Conservation (phyloP, 202 grass and related monocot genomes). For the Schoenoplectus triqueter region DNA sequence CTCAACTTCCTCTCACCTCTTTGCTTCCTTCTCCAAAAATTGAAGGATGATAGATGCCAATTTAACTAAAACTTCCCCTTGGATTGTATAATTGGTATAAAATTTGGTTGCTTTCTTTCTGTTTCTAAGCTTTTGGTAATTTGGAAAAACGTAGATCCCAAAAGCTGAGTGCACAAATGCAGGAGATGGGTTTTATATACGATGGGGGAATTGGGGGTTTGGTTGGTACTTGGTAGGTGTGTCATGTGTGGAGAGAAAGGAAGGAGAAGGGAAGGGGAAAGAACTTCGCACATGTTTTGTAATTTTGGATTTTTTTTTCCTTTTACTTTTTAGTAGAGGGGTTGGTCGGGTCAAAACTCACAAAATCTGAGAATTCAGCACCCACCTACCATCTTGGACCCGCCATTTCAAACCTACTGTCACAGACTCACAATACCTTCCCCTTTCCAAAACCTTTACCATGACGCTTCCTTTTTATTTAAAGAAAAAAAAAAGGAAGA, state of each 20-base stretch:
- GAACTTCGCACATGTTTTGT: slow-evolving; percentile 19
- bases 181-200: slow-evolving; percentile 14
- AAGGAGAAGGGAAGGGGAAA: neutral
- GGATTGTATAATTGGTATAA: neutral
- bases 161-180: slow-evolving; percentile 25
- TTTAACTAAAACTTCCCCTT: neutral
- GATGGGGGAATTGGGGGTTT: slow-evolving; percentile 12
- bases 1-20: slow-evolving; percentile 14
- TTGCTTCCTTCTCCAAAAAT: neutral
- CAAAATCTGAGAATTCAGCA: neutral
- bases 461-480: neutral
- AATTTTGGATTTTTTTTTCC: neutral
- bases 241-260: neutral
- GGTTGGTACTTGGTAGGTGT: slow-evolving; percentile 42
- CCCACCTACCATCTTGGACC: slow-evolving; percentile 22
- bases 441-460: neutral
- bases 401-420: neutral
- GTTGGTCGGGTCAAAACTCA: slow-evolving; percentile 39
- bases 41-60: neutral
- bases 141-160: slow-evolving; percentile 33
- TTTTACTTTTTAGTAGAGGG: neutral
- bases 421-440: neutral
- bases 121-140: slow-evolving; percentile 33
- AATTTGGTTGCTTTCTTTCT: neutral
- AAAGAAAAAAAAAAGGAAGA: neutral